Percentiles rank a stretch among this genome's conserved stretches.
phyloP scores from a whole-genome alignment of 257 asterid genomes.

The Jasminum sambac region DNA sequence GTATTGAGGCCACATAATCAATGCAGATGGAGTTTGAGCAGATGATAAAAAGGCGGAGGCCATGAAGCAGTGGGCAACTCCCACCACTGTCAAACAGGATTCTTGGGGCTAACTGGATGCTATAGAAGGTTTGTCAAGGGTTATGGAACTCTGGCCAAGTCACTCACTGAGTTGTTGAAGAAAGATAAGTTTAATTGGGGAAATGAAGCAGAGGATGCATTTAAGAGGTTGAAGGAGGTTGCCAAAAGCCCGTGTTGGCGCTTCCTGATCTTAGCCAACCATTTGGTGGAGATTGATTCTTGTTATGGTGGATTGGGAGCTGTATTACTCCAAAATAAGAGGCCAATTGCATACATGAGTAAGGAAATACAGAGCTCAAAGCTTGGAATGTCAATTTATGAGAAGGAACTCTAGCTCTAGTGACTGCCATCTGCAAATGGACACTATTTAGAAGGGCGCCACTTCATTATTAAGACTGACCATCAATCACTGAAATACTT shows the following conservation, averaged over 20 bases:
- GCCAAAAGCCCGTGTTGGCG: not conserved
- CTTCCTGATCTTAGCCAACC: conserved; percentile 14
- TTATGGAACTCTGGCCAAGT: not conserved
- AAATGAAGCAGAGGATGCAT: not conserved
- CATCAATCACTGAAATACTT: no score
- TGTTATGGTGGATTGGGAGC: no score
- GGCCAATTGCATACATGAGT: conserved; percentile 8
- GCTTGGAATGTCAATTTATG: no score
- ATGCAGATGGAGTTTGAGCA: no score
- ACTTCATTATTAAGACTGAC: no score
- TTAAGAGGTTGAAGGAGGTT: no score
- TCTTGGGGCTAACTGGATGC: conserved; percentile 23
- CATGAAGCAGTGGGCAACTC: conserved; percentile 3
- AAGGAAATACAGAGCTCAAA: no score
- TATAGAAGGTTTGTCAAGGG: not conserved
- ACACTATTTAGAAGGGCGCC: no score
- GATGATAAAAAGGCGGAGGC: no score
- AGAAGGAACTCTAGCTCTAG: no score
- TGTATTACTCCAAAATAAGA: not conserved
- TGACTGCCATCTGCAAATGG: not conserved
- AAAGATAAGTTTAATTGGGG: conserved; percentile 6
- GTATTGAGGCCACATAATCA: conserved; percentile 21
- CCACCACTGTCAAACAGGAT: conserved; percentile 11
- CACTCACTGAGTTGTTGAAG: not conserved
- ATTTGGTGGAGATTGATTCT: not conserved